Percentiles rank a stretch among this genome's conserved stretches.
Evolutionary conservation across 352 stramenopile genomes (phyloP).

Genomic region (Phytophthora idaei): DNA sequence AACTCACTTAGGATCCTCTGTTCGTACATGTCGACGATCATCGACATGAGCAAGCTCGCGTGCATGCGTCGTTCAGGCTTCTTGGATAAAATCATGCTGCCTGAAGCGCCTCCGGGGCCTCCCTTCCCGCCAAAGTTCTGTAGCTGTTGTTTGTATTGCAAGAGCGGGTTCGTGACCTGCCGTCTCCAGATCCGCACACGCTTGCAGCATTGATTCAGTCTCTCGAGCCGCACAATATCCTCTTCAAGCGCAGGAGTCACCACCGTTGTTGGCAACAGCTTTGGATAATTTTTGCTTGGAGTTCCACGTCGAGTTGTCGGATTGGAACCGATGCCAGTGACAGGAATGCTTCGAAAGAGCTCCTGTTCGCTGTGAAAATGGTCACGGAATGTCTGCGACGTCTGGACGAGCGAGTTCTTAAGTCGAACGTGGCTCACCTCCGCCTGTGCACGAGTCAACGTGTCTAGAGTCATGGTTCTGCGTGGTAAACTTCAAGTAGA

Average conservation of each 20-base stretch:
- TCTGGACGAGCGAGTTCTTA: constrained; percentile 59
- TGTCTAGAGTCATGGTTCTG: constrained; percentile 67
- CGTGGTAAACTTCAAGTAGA: not conserved
- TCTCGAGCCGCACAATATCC: constrained; percentile 62
- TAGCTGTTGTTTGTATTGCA: constrained; percentile 60
- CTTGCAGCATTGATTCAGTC: constrained; percentile 75
- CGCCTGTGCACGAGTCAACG: constrained; percentile 57
- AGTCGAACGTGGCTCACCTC: constrained; percentile 60
- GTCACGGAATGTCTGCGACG: constrained; percentile 52
- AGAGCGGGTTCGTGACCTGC: constrained; percentile 66
- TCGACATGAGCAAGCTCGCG: constrained; percentile 61
- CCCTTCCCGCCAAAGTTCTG: constrained; percentile 29
- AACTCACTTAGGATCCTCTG: constrained; percentile 51
- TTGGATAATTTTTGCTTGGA: constrained; percentile 15
- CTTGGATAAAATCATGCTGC: constrained; percentile 30
- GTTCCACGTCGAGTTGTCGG: constrained; percentile 5
- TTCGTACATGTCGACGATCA: constrained; percentile 83
- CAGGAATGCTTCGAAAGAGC: constrained; percentile 50
- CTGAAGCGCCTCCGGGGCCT: constrained; percentile 14
- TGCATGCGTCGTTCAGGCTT: constrained; percentile 78
- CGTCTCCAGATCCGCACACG: constrained; percentile 73
- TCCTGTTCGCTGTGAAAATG: constrained; percentile 51
- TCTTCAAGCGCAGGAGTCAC: constrained; percentile 29
- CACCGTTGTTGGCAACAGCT: not conserved
- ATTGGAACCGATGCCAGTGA: constrained; percentile 1